phyloP scores from a whole-genome alignment of 306 rosid genomes.

The Glycine tomentella region DNA sequence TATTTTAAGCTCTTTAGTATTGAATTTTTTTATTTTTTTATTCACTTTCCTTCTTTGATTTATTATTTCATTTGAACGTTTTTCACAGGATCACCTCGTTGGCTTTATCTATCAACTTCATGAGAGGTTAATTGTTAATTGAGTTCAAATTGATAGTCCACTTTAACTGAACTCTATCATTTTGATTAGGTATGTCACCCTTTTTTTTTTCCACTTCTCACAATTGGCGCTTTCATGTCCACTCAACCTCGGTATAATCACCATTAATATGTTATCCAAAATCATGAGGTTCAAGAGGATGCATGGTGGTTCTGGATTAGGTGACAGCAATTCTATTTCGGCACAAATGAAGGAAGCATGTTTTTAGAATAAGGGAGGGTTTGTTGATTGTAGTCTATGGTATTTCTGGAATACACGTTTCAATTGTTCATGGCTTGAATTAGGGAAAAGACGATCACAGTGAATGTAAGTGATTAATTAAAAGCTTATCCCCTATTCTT shows the following conservation, averaged over 20 bases:
- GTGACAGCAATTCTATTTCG: not conserved
- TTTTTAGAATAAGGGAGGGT: not conserved
- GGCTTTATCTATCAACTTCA: too few species aligned
- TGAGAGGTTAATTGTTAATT: too few species aligned
- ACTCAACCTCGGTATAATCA: not conserved
- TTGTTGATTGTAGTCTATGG: not conserved
- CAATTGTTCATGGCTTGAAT: not conserved
- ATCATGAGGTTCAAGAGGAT: not conserved
- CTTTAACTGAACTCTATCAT: not conserved
- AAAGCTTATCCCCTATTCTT: not conserved
- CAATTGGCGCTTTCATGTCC: not conserved
- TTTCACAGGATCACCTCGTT: too few species aligned
- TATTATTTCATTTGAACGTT: too few species aligned
- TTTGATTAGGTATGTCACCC: not conserved
- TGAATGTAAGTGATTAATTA: not conserved
- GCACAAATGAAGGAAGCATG: not conserved
- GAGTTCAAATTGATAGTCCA: too few species aligned
- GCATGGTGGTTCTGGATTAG: not conserved
- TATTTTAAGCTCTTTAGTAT: too few species aligned
- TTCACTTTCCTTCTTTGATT: too few species aligned
- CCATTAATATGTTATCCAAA: constrained; percentile 1
- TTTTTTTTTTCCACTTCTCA: not conserved
- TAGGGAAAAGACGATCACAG: not conserved
- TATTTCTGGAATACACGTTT: not conserved
- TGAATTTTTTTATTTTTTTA: too few species aligned